Evolutionary conservation across 2,329 filamentous ascomycete species (phyloP), one percentile per base, ranked within the genome.

Genomic region (Fusarium poae): DNA sequence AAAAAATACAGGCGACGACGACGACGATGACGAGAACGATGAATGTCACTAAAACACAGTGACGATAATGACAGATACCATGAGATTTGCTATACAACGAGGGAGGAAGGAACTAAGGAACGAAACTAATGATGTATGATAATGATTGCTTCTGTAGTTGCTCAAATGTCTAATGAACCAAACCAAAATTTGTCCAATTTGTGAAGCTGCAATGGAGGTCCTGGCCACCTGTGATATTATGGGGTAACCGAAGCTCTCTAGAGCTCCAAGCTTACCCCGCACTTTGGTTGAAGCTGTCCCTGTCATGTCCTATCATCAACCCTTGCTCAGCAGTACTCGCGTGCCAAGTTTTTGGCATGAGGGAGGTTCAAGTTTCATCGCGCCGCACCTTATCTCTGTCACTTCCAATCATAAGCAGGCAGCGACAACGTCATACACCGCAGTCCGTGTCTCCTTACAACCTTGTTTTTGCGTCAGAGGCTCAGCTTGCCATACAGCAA

Each of bases 351-450:
- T 16, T 16, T 20, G n/a, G 35, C 35, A 39, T 39, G 46, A 61
- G 42, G 20, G 46, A 61, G 42, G 20, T 10, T 10, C 43, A 27
- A 43, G 30, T n/a, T 39, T 32, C 30, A 20, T 39, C 5, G 10
- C 35, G 35, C 35, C 35, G 11, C 35, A 39, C 35, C 35, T 23
- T 6, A 45, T 53, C 40, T 46, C 54, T 62, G 25, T 9, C 25
- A 37, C 29, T 35, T 18, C 70, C 59, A 72, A 72, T 70, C 20
- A 21, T 18, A 20, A 3, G 8, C 10, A 25, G n/a, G 8, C 10
- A 30, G 21, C 44, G 32, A 51, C 56, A 63, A 73, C 70, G 70
- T 72, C 70, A 72, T 59, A 6, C 15, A 56, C 55, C 68, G 69
- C 67, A 65, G 68, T 42, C 39, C 8, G 18, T 6, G 11, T 27